Base-by-base conservation (phyloP, 2,329 filamentous ascomycete genomes). In the Thermothelomyces thermophilus region DNA sequence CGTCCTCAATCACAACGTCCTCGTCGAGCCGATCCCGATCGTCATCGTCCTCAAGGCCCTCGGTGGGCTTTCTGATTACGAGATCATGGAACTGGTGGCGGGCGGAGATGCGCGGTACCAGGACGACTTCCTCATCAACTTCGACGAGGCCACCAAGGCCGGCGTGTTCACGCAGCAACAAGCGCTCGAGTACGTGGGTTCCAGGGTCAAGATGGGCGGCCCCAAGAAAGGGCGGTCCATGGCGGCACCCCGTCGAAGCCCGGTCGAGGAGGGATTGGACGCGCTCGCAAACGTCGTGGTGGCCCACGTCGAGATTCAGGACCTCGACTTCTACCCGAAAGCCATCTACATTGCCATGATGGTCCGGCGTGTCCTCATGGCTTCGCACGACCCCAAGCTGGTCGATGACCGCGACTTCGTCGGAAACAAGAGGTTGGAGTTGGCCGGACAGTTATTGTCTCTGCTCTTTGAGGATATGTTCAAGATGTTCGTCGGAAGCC, bases 361-460 rank as follows among this genome's bases (percentile, higher is more conserved):
- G 93, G 88, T 90, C 24, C 85, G 93, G n/a, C 82, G 90, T 66
- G 90, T 97, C 3, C 71, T 98, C 42, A 95, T 97, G 87, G 90
- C 90, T 2, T 85, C 90, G 63, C 86, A 93, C 52, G 88, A 98
- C 63, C 80, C 87, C 1, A 89, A 86, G 50, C 74, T 97, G 46
- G 89, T 98, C 2, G 93, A 98, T 60, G 93, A 98, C 66, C 81
- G 93, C 64, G 94, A 98, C 69, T 98, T 97, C 63, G 90, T 98
- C 26, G 93, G 93, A 58, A 98, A 98, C 71, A 98, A 98, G 70
- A 83, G 93, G 53, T 74, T 98, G 37, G 93, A 98, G 67, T 69
- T 98, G 69, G 94, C 94, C 47, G 93, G 93, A 0, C 93, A 97
- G 68, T 83, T 98, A 64, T 72, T 98, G 54, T 90, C 93, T 3